Conservation (phyloP, 768 basidiomycete genomes). For the Boletus huronensis region DNA sequence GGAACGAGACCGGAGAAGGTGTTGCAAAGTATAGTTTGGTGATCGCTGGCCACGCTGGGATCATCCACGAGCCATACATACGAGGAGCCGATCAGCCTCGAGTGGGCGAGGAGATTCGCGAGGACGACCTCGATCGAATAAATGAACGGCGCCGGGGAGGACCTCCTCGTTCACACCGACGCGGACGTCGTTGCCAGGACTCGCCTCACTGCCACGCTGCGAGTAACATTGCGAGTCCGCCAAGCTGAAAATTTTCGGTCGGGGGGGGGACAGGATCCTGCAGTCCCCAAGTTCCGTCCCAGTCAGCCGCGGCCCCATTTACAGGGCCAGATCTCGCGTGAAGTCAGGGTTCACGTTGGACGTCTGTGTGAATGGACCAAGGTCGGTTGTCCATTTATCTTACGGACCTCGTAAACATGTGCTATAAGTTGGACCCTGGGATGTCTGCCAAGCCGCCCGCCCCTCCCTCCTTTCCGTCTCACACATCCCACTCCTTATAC, state of each 20-base stretch:
- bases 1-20: neutral
- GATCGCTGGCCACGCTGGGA: constrained; percentile 5
- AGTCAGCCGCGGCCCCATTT: neutral
- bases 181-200: neutral
- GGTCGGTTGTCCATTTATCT: constrained; percentile 8
- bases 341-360: constrained; percentile 19
- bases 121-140: constrained; percentile 3
- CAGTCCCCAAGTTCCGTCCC: neutral
- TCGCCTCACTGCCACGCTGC: neutral
- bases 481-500: constrained; percentile 25
- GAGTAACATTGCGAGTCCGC: too few relatives aligned
- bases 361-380: constrained; percentile 26
- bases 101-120: neutral
- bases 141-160: constrained; percentile 1
- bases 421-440: constrained; percentile 31
- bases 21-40: neutral
- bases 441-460: constrained; percentile 34
- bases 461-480: constrained; percentile 36
- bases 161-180: neutral
- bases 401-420: constrained; percentile 7
- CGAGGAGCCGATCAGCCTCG: constrained; percentile 7
- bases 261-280: too few relatives aligned
- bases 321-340: constrained; percentile 4
- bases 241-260: too few relatives aligned
- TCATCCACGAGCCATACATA: neutral